Conservation (phyloP, 2,329 filamentous ascomycete genomes). For the Xylaria sp. region DNA sequence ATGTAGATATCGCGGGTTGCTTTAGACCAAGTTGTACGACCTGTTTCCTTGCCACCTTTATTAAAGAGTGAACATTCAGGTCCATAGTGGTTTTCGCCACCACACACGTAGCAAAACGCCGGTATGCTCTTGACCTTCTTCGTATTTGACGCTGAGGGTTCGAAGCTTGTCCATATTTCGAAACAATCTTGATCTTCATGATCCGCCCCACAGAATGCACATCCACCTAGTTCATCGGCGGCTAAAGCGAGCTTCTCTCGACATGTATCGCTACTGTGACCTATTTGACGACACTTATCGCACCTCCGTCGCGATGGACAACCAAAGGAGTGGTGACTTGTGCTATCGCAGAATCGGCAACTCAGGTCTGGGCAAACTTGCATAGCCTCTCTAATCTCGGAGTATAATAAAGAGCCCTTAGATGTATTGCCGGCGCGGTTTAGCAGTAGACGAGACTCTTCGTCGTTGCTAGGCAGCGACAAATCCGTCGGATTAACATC, state of each 20-base stretch:
- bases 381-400: conserved; percentile 59
- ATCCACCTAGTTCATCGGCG: conserved; percentile 66
- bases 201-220: conserved; percentile 68
- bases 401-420: conserved; percentile 64
- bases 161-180: conserved; percentile 69
- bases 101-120: conserved; percentile 68
- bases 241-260: conserved; percentile 64
- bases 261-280: conserved; percentile 66
- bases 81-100: conserved; percentile 65
- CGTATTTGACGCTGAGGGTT: conserved; percentile 53
- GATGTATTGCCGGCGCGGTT: conserved; percentile 58
- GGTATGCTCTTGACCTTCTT: conserved; percentile 63
- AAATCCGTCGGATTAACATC: conserved; percentile 1
- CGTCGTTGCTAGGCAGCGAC: conserved; percentile 33
- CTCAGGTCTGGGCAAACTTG: conserved; percentile 57
- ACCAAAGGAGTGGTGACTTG: conserved; percentile 59
- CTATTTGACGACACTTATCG: conserved; percentile 70
- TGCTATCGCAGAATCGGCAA: conserved; percentile 62
- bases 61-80: conserved; percentile 61
- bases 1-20: conserved; percentile 62
- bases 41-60: conserved; percentile 38
- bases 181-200: conserved; percentile 72
- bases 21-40: conserved; percentile 64
- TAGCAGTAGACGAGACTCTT: conserved; percentile 55
- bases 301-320: conserved; percentile 66